Conservation (phyloP, 805 yeast species). For the Yamadazyma nakazawae region DNA sequence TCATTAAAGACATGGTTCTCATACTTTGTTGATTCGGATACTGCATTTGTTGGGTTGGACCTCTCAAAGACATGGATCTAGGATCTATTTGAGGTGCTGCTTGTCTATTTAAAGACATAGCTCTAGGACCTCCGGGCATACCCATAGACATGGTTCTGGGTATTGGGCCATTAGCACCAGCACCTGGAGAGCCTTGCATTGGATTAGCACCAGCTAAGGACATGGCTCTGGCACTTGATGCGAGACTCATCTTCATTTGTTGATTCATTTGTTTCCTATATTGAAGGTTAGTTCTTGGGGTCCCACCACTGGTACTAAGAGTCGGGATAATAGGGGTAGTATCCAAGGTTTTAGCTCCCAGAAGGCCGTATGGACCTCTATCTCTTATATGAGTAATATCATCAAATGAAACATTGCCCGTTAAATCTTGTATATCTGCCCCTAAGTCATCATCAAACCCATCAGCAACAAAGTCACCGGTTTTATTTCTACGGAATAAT, state of each 20-base stretch:
- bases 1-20: conserved; percentile 5
- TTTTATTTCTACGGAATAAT: conserved; percentile 41
- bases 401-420: conserved; percentile 52
- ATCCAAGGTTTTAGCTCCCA: conserved; percentile 37
- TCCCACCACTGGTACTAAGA: conserved; percentile 33
- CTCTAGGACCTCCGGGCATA: conserved; percentile 22
- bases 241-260: conserved; percentile 56
- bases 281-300: conserved; percentile 47
- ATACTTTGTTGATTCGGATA: neutral
- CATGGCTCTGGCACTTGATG: conserved; percentile 46
- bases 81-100: neutral
- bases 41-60: conserved; percentile 1
- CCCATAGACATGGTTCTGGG: conserved; percentile 19
- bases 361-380: conserved; percentile 61
- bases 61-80: conserved; percentile 1
- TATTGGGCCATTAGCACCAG: conserved; percentile 6
- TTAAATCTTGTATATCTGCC: conserved; percentile 32
- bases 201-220: conserved; percentile 37
- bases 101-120: conserved; percentile 25
- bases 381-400: conserved; percentile 64
- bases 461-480: conserved; percentile 18
- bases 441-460: conserved; percentile 38
- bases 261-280: conserved; percentile 69
- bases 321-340: conserved; percentile 79
- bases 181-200: conserved; percentile 28